phyloP scores from a whole-genome alignment of 176 grass and related monocot species.

The maize (Zea mays) region DNA sequence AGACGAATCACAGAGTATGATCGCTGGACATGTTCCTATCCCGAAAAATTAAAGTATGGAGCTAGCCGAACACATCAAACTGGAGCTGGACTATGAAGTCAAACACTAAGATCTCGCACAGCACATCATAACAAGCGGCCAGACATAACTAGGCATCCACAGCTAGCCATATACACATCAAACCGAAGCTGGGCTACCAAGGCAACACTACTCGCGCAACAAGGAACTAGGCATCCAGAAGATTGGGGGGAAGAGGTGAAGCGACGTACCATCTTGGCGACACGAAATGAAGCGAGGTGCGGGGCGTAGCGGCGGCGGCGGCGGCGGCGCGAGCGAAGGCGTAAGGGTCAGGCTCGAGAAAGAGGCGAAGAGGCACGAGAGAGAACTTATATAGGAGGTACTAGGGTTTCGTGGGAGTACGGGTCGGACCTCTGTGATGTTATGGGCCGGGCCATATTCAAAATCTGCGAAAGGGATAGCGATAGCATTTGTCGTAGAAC shows the following conservation, averaged over 20 bases:
- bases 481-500: too few species aligned
- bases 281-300: not conserved
- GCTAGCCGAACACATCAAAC: not conserved
- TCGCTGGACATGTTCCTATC: not conserved
- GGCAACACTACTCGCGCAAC: not conserved
- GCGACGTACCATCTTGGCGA: constrained; percentile 48
- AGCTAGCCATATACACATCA: too few species aligned
- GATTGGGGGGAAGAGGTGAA: not conserved
- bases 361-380: not conserved
- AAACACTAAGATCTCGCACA: not conserved
- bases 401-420: constrained; percentile 38
- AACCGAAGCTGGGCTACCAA: too few species aligned
- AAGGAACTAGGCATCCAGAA: not conserved
- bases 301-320: not conserved
- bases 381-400: constrained; percentile 12
- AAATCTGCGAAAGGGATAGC: too few species aligned
- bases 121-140: not conserved
- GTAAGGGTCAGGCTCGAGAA: not conserved
- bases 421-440: not conserved
- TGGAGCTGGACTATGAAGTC: not conserved
- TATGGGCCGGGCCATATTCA: not conserved
- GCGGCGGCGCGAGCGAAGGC: constrained; percentile 17
- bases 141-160: not conserved
- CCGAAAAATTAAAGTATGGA: not conserved
- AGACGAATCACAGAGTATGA: not conserved